Base-by-base conservation (phyloP, 2,329 filamentous ascomycete species). In the Zasmidium angulare region DNA sequence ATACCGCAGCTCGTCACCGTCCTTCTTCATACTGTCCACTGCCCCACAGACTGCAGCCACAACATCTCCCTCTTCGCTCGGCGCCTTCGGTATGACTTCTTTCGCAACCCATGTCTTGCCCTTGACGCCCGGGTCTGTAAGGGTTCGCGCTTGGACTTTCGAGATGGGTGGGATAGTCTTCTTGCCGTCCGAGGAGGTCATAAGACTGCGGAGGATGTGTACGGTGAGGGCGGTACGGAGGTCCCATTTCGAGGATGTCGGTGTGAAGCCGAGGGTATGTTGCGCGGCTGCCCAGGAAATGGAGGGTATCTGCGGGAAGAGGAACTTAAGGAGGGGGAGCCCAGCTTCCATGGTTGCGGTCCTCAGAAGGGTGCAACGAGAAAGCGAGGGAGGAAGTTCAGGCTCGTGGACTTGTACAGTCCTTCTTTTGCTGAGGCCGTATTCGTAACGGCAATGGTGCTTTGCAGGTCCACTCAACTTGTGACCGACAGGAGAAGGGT, bases 51-150 rank as follows among this genome's bases (percentile, higher is more conserved):
- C 56, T 56, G 60, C 59, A 24, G 62, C 61, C 23, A 56, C 55
- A 14, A 64, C 21, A 17, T 54, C 60, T 46, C 79, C 76, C 48
- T 83, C 68, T 70, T 81, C 81, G 0, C 84, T 78, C 9, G 52
- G 61, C 0, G 87, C 89, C 1, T 77, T 76, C 0, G 85, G 83
- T 17, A 91, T 77, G 0, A 82, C 84, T 46, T 89, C 87, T 56
- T 85, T 89, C 68, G 87, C 88, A 22, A 96, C 81, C 93, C 93
- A 97, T 64, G 95, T 86, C 48, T 84, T 84, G 2, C 91, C 91
- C 71, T 90, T 92, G 70, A 96, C 79, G 0, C 85, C 86, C 0
- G 83, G 83, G 55, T 89, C 88, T 58, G 80, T 84, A 48, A 84
- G 76, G 1, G 84, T 83, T n/a, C 84, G 67, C 46, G 76, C 78